phyloP scores from a whole-genome alignment of 2,329 filamentous ascomycete species.

The Triangularia verruculosa region DNA sequence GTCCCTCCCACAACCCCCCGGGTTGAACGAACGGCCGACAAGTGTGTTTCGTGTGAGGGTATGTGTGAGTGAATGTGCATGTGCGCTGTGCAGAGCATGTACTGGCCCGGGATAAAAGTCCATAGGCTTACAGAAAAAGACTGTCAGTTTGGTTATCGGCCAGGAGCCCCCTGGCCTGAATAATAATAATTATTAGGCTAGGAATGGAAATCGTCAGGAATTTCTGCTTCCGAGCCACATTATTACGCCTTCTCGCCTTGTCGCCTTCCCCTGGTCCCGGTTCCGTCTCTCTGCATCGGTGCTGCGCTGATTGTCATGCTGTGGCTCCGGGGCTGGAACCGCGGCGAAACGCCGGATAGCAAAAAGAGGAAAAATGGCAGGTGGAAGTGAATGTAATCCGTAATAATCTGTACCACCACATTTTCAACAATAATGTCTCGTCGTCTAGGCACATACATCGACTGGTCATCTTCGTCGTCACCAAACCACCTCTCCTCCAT shows the following conservation, averaged over 20 bases:
- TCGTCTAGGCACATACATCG: neutral
- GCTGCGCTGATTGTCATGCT: conserved; percentile 6
- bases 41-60: neutral
- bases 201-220: conserved; percentile 17
- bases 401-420: neutral
- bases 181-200: conserved; percentile 21
- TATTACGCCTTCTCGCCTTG: neutral
- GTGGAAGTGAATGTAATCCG: too few relatives aligned
- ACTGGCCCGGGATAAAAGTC: neutral
- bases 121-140: neutral
- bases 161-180: conserved; percentile 10
- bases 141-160: neutral
- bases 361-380: neutral
- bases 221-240: conserved; percentile 20
- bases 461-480: neutral
- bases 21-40: neutral
- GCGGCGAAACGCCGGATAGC: conserved; percentile 11
- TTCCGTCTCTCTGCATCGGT: conserved; percentile 11
- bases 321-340: conserved; percentile 12
- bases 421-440: too few relatives aligned
- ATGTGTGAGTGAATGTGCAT: neutral
- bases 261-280: neutral
- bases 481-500: neutral
- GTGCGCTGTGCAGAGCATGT: neutral
- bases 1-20: neutral